Percentiles rank a stretch among this genome's conserved stretches.
Evolutionary conservation across 139 green algal genomes (phyloP).

Genomic region (Choricystis sp.): DNA sequence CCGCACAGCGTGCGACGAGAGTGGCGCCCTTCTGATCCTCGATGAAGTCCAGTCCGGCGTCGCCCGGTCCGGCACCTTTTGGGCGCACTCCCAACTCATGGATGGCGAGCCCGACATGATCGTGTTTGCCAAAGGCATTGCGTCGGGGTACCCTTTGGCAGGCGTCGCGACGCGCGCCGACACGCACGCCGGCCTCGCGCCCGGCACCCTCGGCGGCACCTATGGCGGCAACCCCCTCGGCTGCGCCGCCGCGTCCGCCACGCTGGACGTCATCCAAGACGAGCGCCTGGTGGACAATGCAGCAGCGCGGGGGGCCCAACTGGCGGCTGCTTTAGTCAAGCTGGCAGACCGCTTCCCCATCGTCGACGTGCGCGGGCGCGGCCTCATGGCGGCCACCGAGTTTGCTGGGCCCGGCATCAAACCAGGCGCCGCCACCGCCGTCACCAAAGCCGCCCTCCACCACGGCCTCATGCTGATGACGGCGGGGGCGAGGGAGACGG

Average conservation of each 20-base stretch:
- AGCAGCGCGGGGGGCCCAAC: constrained; percentile 31
- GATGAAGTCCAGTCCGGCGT: constrained; percentile 67
- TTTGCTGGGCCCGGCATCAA: constrained; percentile 23
- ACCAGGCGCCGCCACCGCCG: constrained; percentile 22
- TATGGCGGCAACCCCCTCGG: constrained; percentile 52
- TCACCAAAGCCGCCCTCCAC: constrained; percentile 31
- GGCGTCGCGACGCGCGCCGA: constrained; percentile 33
- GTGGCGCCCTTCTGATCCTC: constrained; percentile 67
- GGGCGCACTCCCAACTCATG: constrained; percentile 35
- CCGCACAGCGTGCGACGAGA: constrained; percentile 38
- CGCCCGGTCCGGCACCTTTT: constrained; percentile 41
- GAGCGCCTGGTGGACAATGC: constrained; percentile 61
- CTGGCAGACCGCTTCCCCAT: constrained; percentile 29
- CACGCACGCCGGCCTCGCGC: background rate
- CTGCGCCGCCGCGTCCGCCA: constrained; percentile 43
- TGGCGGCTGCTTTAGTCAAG: constrained; percentile 19
- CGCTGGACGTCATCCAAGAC: constrained; percentile 50
- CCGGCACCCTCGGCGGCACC: constrained; percentile 28
- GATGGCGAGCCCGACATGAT: constrained; percentile 50
- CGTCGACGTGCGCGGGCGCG: constrained; percentile 53
- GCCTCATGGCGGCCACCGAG: constrained; percentile 67
- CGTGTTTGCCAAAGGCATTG: constrained; percentile 71
- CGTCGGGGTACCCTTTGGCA: constrained; percentile 61
- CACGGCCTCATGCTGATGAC: constrained; percentile 52
- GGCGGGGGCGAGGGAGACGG: constrained; percentile 43